Evolutionary conservation across 2,329 filamentous ascomycete species (phyloP).

Genomic region (Aspergillus latus): DNA sequence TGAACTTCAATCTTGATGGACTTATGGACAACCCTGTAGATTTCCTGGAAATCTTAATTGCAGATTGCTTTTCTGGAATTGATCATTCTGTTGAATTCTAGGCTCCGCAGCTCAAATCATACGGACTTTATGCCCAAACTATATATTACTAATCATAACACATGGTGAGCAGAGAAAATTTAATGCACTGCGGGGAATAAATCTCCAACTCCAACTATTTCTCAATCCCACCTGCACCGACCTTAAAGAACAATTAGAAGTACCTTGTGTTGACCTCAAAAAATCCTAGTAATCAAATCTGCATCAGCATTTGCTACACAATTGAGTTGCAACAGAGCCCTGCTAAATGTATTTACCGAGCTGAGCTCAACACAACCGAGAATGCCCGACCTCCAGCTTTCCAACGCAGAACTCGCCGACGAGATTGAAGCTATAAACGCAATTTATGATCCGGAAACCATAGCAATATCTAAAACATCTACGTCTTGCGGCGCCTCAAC

Average conservation of each 20-base stretch:
- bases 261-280: neutral
- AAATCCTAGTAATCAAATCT: neutral
- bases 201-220: conserved; percentile 6
- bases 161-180: neutral
- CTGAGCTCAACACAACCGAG: neutral
- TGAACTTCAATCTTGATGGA: neutral
- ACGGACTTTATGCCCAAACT: neutral
- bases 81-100: too few relatives aligned
- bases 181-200: conserved; percentile 12
- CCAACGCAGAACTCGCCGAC: conserved; percentile 45
- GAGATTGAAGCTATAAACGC: conserved; percentile 51
- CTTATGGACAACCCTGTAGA: neutral
- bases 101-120: neutral
- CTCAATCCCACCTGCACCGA: neutral
- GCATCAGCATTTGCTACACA: neutral
- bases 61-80: too few relatives aligned
- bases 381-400: conserved; percentile 22
- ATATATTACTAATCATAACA: conserved; percentile 9
- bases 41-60: neutral
- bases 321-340: neutral
- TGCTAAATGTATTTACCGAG: neutral
- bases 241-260: neutral
- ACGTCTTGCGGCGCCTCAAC: conserved; percentile 26
- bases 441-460: conserved; percentile 65
- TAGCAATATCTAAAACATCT: conserved; percentile 44